phyloP scores from a whole-genome alignment of 768 basidiomycete species.

The Mycena latifolia region DNA sequence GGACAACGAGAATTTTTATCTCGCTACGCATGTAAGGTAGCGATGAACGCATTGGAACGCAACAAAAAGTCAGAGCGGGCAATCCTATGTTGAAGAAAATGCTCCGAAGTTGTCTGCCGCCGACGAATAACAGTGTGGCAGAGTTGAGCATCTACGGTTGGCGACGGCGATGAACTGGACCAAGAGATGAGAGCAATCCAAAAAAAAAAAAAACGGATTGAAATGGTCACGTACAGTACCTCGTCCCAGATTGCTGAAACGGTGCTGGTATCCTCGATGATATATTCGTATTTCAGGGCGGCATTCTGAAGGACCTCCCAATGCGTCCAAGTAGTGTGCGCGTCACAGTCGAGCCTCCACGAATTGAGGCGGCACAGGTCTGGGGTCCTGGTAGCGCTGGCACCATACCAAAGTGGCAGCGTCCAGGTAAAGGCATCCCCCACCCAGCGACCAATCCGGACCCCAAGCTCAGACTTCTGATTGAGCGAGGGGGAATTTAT shows the following conservation, averaged over 20 bases:
- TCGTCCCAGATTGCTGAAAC: background rate
- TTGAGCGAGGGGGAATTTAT: background rate
- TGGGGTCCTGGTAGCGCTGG: background rate
- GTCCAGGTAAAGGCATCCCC: slow-evolving; percentile 25
- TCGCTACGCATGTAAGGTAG: no score
- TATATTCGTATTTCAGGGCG: background rate
- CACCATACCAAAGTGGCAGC: slow-evolving; percentile 10
- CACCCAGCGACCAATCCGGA: slow-evolving; percentile 12
- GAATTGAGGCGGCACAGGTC: slow-evolving; percentile 21
- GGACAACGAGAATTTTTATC: no score
- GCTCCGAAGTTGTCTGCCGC: no score
- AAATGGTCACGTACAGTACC: no score
- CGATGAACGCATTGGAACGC: no score
- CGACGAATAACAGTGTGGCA: no score
- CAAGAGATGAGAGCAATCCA: no score
- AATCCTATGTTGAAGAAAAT: no score
- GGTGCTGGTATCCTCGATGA: background rate
- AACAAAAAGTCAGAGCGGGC: no score
- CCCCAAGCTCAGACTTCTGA: background rate
- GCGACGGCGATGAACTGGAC: no score
- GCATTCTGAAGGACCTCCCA: background rate
- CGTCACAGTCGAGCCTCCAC: slow-evolving; percentile 2
- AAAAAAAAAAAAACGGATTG: no score
- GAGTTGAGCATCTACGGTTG: no score
- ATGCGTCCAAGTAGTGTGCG: background rate